phyloP scores from a whole-genome alignment of 805 yeast genomes.

The Lachancea quebecensis region DNA sequence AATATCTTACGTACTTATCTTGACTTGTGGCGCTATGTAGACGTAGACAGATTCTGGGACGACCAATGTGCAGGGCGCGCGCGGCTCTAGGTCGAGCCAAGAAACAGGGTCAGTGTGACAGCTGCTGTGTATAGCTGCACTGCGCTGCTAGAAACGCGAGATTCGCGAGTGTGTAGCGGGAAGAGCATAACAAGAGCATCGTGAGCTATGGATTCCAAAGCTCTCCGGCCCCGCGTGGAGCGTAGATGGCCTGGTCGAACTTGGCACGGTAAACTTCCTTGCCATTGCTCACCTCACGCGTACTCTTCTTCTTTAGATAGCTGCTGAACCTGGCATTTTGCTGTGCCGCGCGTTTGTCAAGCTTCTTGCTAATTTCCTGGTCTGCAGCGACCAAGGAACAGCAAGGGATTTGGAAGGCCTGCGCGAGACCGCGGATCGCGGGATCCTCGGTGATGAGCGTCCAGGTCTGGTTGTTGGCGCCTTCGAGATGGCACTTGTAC shows the following conservation, averaged over 20 bases:
- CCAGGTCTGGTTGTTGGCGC: conserved; percentile 38
- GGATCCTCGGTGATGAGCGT: conserved; percentile 55
- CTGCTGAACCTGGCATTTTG: conserved; percentile 22
- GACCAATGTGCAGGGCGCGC: background rate
- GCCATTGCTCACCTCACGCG: conserved; percentile 23
- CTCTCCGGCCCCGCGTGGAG: conserved; percentile 54
- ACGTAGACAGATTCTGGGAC: too few species aligned
- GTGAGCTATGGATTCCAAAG: conserved; percentile 48
- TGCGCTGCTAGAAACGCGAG: too few species aligned
- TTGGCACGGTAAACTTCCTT: conserved; percentile 36
- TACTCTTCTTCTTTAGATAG: conserved; percentile 16
- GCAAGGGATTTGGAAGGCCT: conserved; percentile 45
- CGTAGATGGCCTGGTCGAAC: conserved; percentile 45
- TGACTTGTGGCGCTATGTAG: background rate
- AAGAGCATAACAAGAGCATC: background rate
- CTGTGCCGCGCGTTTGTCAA: conserved; percentile 20
- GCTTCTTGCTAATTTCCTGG: conserved; percentile 19
- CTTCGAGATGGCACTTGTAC: conserved; percentile 40
- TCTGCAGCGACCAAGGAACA: conserved; percentile 31
- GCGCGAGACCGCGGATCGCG: conserved; percentile 47
- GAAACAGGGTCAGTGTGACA: too few species aligned
- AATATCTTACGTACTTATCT: background rate
- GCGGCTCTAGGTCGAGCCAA: too few species aligned
- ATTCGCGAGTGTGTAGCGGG: background rate
- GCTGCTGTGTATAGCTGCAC: too few species aligned